Conservation (phyloP, 2,329 filamentous ascomycete genomes). For the Colletotrichum sp. region DNA sequence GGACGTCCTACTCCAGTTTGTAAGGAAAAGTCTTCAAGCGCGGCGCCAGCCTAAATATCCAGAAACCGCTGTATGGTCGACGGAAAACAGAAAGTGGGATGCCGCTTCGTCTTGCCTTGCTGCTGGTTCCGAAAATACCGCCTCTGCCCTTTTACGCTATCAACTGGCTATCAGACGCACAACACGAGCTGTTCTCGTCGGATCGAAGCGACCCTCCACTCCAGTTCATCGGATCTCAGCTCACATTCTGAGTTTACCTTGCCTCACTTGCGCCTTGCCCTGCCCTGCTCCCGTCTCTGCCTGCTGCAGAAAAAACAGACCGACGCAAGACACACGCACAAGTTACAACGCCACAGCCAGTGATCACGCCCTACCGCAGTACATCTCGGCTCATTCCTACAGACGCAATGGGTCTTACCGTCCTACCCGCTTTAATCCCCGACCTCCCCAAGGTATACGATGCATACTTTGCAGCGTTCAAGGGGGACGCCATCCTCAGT, state of each 20-base stretch:
- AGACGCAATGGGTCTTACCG: constrained; percentile 39
- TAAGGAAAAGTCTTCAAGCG: constrained; percentile 10
- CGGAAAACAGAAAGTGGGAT: not conserved
- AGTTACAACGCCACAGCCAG: not conserved
- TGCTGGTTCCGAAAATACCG: not conserved
- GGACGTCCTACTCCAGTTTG: not conserved
- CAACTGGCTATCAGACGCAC: not conserved
- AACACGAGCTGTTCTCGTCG: not conserved
- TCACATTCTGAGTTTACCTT: not conserved
- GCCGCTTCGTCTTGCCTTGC: not conserved
- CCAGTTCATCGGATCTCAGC: not conserved
- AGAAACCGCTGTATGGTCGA: not conserved
- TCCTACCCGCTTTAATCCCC: constrained; percentile 49
- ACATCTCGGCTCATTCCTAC: not conserved
- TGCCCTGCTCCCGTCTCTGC: not conserved
- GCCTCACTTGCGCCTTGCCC: not conserved
- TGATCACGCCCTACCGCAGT: not conserved
- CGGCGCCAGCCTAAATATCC: constrained; percentile 11
- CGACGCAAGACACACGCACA: not conserved
- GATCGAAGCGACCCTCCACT: constrained; percentile 4
- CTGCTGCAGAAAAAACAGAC: not conserved
- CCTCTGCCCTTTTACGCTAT: not conserved
- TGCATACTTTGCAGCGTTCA: constrained; percentile 51
- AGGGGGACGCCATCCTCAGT: constrained; percentile 42
- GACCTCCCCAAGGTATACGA: constrained; percentile 52